Evolutionary conservation across 805 yeast species (phyloP), one percentile per base, ranked within the genome.

Genomic region (Nakazawaea populi): DNA sequence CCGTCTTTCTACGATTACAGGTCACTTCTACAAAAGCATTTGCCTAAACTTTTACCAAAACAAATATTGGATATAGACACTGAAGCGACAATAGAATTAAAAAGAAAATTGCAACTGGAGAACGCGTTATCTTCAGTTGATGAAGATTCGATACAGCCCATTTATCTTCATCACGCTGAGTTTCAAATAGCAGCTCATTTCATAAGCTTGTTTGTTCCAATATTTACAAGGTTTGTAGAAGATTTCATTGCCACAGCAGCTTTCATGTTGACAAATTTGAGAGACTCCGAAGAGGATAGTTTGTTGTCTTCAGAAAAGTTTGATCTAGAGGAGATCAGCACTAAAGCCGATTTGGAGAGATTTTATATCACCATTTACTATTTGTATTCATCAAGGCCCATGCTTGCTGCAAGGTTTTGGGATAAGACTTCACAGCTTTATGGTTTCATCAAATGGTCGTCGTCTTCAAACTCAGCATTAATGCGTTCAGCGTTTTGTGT

Each of bases 361-460:
- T 88, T 92, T 60, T 91, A 89, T 60, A 62, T 91, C 55, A 76
- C 92, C 3, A 73, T 89, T 52, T 84, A 83, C 42, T 87, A 78
- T 62, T 73, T 89, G 6, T 90, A 85, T 63, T 70, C 77, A 30
- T 74, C 78, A 14, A 73, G 96, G 51, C 80, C 83, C 0, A 75
- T 76, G 0, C 67, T 83, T 6, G 77, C 87, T 11, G 60, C 73
- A 1, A 67, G 69, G 10, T 86, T 88, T 60, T 91, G 96, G 96
- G 88, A 85, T 55, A 70, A 77, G 18, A 82, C 77, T 48, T 77
- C 85, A 11, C 72, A 89, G 1, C 32, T 46, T n/a, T 75, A 80
- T 60, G 97, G 96, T 0, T 91, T 94, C 56, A 72, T 92, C 40
- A 80, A 79, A 50, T 94, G 98, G 98, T 95, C 96, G 2, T 82